Percentiles rank a stretch among this genome's conserved stretches.
phyloP scores from a whole-genome alignment of 768 basidiomycete species.

The Lactarius pseudohatsudake region DNA sequence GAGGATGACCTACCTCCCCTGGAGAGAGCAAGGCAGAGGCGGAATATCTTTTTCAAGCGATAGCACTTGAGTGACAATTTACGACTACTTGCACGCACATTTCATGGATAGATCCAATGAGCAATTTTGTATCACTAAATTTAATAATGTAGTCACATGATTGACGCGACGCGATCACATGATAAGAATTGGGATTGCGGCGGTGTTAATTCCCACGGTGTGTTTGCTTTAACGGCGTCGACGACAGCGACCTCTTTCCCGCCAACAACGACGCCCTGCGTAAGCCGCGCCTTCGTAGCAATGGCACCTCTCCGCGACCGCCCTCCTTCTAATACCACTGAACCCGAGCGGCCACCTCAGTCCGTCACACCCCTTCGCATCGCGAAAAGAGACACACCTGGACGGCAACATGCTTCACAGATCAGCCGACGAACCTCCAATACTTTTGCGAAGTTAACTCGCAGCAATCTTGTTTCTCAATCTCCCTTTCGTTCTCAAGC shows the following conservation, averaged over 20 bases:
- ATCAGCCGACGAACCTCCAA: conserved; percentile 72
- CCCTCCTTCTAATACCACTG: conserved; percentile 60
- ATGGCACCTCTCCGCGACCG: conserved; percentile 58
- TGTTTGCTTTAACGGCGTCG: conserved; percentile 21
- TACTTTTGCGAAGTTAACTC: conserved; percentile 76
- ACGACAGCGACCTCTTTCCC: not conserved
- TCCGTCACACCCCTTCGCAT: conserved; percentile 67
- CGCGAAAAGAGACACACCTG: conserved; percentile 58
- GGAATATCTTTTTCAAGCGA: conserved; percentile 37
- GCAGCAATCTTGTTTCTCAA: conserved; percentile 78
- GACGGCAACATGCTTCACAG: conserved; percentile 43
- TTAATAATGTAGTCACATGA: conserved; percentile 18
- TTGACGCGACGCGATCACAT: conserved; percentile 27
- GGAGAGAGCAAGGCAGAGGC: conserved; percentile 60
- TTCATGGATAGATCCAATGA: conserved; percentile 15
- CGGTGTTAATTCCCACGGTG: conserved; percentile 24
- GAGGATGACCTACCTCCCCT: conserved; percentile 65
- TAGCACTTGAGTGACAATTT: conserved; percentile 1
- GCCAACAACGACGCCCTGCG: conserved; percentile 1
- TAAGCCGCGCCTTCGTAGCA: not conserved
- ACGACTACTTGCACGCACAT: conserved; percentile 14
- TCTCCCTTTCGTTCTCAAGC: conserved; percentile 80
- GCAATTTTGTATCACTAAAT: conserved; percentile 19
- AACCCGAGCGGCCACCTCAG: conserved; percentile 67
- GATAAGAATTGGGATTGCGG: conserved; percentile 19